Conservation (phyloP, 2,329 filamentous ascomycete genomes). For the Paracoccidioides lutzii region DNA sequence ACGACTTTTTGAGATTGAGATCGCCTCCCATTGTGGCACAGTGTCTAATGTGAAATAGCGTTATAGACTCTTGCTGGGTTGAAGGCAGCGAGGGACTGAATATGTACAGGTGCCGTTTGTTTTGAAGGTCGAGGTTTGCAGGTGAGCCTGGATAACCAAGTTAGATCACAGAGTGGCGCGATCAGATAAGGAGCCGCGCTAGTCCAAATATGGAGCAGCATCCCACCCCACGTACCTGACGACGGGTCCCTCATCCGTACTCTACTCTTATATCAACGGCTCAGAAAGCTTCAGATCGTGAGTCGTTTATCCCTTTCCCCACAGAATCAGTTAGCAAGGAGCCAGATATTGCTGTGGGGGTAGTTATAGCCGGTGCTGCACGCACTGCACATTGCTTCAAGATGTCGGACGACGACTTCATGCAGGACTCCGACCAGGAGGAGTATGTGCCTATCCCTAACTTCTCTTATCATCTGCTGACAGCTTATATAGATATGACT, state of each 20-base stretch:
- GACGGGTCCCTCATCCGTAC: too few relatives aligned
- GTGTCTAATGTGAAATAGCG: neutral
- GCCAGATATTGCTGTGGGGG: neutral
- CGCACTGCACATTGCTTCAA: neutral
- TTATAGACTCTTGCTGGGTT: neutral
- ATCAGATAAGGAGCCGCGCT: neutral
- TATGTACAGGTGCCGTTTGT: neutral
- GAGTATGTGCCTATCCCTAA: conserved; percentile 42
- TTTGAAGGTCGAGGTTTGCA: neutral
- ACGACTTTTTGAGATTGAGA: conserved; percentile 89
- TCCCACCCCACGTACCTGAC: too few relatives aligned
- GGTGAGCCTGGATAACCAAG: neutral
- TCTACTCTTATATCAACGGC: neutral
- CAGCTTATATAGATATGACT: conserved; percentile 57
- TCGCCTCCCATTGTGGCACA: conserved; percentile 53
- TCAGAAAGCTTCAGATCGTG: too few relatives aligned
- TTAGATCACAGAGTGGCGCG: neutral
- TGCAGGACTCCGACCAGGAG: conserved; percentile 82
- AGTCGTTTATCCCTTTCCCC: neutral
- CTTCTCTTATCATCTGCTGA: conserved; percentile 13
- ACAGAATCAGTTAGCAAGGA: neutral
- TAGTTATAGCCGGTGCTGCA: neutral
- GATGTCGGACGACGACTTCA: conserved; percentile 83
- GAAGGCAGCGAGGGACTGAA: neutral
- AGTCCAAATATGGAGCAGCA: neutral